These are phyloP conservation scores for Fusarium sp. DNA, from an alignment of 2,329 filamentous ascomycete species.

Conservation along the genomic window DNA sequence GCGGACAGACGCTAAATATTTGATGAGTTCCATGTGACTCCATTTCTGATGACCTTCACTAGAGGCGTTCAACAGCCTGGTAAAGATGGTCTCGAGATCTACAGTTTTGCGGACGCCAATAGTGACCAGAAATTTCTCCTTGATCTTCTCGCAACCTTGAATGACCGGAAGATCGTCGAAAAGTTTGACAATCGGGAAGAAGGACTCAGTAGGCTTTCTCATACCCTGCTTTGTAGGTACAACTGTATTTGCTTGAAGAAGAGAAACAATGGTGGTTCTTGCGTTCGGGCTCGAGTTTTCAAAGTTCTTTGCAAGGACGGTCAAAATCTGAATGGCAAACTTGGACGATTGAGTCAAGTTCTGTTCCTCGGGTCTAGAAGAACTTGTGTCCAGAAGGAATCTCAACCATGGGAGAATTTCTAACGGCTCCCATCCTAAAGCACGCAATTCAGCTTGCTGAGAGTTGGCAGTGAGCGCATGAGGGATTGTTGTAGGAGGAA, in stretches of 20 bases:
- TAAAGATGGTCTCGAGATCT: conserved; percentile 93
- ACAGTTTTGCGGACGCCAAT: conserved; percentile 95
- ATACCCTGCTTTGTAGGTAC: conserved; percentile 94
- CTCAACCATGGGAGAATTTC: conserved; percentile 87
- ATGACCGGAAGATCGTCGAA: conserved; percentile 94
- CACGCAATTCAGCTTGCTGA: conserved; percentile 74
- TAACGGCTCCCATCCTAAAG: conserved; percentile 86
- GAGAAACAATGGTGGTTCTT: conserved; percentile 71
- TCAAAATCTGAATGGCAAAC: conserved; percentile 81
- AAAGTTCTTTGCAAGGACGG: conserved; percentile 89
- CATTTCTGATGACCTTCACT: conserved; percentile 72
- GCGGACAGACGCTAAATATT: conserved; percentile 89
- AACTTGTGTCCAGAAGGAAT: conserved; percentile 77
- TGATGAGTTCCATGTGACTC: conserved; percentile 95
- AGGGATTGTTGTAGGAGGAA: conserved; percentile 85
- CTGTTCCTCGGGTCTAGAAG: conserved; percentile 68
- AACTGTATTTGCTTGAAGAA: conserved; percentile 75
- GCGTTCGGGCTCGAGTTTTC: conserved; percentile 76
- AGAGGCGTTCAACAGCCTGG: conserved; percentile 76
- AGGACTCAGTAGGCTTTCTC: conserved; percentile 85
- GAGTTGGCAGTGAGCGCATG: conserved; percentile 82
- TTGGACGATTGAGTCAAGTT: conserved; percentile 76
- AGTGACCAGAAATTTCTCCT: conserved; percentile 86
- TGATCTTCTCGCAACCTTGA: conserved; percentile 78
- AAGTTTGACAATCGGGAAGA: conserved; percentile 91